Evolutionary conservation across 306 rosid species (phyloP).

Genomic region (Castanea sativa): DNA sequence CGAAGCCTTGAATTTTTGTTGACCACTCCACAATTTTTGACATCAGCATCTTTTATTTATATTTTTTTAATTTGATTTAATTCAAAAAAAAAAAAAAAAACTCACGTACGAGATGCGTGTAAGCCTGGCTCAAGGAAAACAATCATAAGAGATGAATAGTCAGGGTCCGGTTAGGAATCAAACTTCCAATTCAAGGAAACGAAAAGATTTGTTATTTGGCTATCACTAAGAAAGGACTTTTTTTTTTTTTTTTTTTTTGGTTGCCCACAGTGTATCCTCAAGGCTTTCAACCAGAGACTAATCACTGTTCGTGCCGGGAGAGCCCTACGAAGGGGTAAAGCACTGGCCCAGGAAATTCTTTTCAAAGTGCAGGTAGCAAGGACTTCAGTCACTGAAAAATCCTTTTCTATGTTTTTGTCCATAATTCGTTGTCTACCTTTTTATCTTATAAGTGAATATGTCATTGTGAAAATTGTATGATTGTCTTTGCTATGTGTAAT

Average conservation of each 20-base stretch:
- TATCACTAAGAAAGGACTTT: slow-evolving; percentile 8
- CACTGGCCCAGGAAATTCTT: no score
- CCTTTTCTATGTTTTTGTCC: slow-evolving; percentile 22
- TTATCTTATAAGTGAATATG: slow-evolving; percentile 9
- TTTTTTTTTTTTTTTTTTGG: no score
- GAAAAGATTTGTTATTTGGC: slow-evolving; percentile 16
- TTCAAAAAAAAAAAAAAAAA: no score
- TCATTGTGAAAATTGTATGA: slow-evolving; percentile 13
- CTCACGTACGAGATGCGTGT: slow-evolving; percentile 55
- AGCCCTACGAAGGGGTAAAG: no score
- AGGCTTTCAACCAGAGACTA: no score
- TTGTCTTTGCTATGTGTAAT: slow-evolving; percentile 23
- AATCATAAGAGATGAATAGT: slow-evolving; percentile 30
- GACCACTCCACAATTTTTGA: no score
- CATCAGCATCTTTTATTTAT: no score
- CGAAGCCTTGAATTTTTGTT: no score
- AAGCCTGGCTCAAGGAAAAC: slow-evolving; percentile 88
- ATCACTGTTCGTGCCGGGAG: no score
- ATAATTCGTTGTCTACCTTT: slow-evolving; percentile 10
- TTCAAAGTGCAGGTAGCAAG: no score
- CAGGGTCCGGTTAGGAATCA: slow-evolving; percentile 12
- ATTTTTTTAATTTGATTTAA: no score
- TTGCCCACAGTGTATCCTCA: no score
- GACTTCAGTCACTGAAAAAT: slow-evolving; percentile 18
- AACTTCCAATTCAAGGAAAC: slow-evolving; percentile 18